Base-by-base conservation (phyloP, 1,139 yeast species). In the Saccharomyces uvarum region DNA sequence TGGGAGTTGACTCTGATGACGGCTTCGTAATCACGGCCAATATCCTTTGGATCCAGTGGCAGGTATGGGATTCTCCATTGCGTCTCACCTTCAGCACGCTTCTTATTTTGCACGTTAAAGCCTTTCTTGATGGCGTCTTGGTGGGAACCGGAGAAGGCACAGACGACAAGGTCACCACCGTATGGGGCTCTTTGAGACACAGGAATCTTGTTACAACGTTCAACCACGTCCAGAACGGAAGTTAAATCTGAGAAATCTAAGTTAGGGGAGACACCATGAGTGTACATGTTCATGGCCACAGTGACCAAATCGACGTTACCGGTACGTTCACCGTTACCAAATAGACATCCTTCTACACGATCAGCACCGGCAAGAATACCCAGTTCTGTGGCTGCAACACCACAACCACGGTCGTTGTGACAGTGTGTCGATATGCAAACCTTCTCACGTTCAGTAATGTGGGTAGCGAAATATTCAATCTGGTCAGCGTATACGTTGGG, bases 61-160 rank as follows among this genome's bases (percentile, higher is more conserved):
- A 93, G 79, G 75, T 93, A 93, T 50, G 99, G 99, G 61, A 93
- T 81, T 67, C 82, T 81, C 99, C 98, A 91, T 24, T 54, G 51
- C 48, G 64, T 61, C 52, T 74, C 74, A 51, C 81, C 80, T 56
- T 77, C 69, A 54, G 76, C 76, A 54, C 73, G 70, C 60, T 75
- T 73, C 65, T 74, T 74, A 47, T 77, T 78, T 69, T 86, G 84
- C 48, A 77, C 72, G 55, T 80, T 77, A 75, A 93, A 91, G 47
- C 98, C 98, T 76, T 93, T 93, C 75, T 93, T 93, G 75, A 93
- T 93, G 51, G 99, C 98, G 72, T 93, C 98, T 77, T 93, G 98
- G 73, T 93, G 98, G 47, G 97, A 88, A 11, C 98, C 98, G 55
- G 93, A 83, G 74, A 93, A 93, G 3, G 98, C 98, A 75, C 96